These are phyloP conservation scores for Ganoderma lucidum DNA, from an alignment of 1,284 basidiomycete genomes.

Conservation along the genomic window DNA sequence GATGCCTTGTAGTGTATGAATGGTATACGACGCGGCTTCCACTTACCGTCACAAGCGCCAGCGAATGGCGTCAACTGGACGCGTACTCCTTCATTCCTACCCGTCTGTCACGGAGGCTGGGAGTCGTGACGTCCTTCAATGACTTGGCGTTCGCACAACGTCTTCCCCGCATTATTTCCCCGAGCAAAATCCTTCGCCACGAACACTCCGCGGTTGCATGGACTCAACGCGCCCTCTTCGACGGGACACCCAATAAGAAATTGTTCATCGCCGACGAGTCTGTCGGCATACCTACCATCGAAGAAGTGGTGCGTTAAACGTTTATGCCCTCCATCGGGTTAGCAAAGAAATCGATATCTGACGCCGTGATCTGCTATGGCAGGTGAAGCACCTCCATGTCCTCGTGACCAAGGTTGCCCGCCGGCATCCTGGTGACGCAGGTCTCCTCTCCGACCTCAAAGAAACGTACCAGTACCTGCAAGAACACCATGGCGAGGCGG, in stretches of 20 bases:
- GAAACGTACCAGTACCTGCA: slow-evolving; percentile 51
- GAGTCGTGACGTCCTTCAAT: slow-evolving; percentile 23
- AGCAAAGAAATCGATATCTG: neutral
- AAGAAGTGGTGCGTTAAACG: slow-evolving; percentile 51
- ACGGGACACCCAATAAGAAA: slow-evolving; percentile 36
- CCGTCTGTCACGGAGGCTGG: slow-evolving; percentile 25
- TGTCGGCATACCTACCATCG: slow-evolving; percentile 48
- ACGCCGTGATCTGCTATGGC: neutral
- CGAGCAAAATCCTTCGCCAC: slow-evolving; percentile 45
- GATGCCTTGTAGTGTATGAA: slow-evolving; percentile 44
- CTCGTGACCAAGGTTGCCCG: slow-evolving; percentile 40
- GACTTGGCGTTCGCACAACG: slow-evolving; percentile 31
- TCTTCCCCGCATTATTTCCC: slow-evolving; percentile 46
- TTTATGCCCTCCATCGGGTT: slow-evolving; percentile 5
- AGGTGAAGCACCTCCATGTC: slow-evolving; percentile 49
- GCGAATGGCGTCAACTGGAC: slow-evolving; percentile 44
- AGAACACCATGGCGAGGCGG: slow-evolving; percentile 34
- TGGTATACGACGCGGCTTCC: slow-evolving; percentile 46
- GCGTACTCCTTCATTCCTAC: slow-evolving; percentile 49
- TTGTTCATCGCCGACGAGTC: slow-evolving; percentile 44
- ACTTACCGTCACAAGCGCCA: slow-evolving; percentile 40
- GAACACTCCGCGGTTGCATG: slow-evolving; percentile 51
- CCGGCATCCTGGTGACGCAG: slow-evolving; percentile 33
- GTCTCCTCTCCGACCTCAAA: slow-evolving; percentile 43
- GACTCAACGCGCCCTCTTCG: slow-evolving; percentile 51